phyloP scores from a whole-genome alignment of 352 stramenopile species.

The Halophytophthora batemanensis region DNA sequence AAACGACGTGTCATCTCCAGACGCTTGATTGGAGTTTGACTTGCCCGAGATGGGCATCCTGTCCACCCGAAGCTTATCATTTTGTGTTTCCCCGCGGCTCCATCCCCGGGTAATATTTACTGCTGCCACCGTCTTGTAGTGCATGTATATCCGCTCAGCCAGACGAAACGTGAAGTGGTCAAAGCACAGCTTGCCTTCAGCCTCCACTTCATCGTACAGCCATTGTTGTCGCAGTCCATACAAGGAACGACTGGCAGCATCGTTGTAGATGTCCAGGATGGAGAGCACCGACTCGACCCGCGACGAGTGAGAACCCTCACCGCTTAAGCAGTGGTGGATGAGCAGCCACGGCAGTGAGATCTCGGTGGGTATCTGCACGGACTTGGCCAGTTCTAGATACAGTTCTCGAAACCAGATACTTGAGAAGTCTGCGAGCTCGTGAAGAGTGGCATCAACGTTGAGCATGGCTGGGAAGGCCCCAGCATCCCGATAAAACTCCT shows the following conservation, averaged over 20 bases:
- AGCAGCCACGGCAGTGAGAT: constrained; percentile 83
- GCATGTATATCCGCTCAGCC: constrained; percentile 52
- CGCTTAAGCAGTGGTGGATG: constrained; percentile 50
- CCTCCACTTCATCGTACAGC: constrained; percentile 80
- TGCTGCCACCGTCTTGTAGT: constrained; percentile 49
- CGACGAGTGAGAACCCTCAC: constrained; percentile 7
- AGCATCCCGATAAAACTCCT: constrained; percentile 47
- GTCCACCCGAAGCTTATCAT: not conserved
- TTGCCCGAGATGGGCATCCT: constrained; percentile 9
- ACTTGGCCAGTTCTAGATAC: constrained; percentile 65
- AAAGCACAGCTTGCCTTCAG: constrained; percentile 79
- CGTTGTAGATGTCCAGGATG: constrained; percentile 85
- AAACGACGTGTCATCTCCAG: constrained; percentile 3
- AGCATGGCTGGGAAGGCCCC: constrained; percentile 55
- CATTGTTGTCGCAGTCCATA: constrained; percentile 55
- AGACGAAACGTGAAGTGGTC: constrained; percentile 77
- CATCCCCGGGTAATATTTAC: constrained; percentile 7
- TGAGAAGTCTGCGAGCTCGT: constrained; percentile 57
- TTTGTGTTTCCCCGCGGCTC: not conserved
- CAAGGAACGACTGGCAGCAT: constrained; percentile 54
- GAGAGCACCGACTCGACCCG: constrained; percentile 42
- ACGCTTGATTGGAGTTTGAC: not conserved
- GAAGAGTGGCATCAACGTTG: constrained; percentile 43
- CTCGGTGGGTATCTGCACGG: constrained; percentile 79
- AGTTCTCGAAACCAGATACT: constrained; percentile 82